Percentiles rank a stretch among this genome's conserved stretches.
These are phyloP conservation scores for Populus euphratica DNA, from an alignment of 345 rosid species.

Conservation along the genomic window DNA sequence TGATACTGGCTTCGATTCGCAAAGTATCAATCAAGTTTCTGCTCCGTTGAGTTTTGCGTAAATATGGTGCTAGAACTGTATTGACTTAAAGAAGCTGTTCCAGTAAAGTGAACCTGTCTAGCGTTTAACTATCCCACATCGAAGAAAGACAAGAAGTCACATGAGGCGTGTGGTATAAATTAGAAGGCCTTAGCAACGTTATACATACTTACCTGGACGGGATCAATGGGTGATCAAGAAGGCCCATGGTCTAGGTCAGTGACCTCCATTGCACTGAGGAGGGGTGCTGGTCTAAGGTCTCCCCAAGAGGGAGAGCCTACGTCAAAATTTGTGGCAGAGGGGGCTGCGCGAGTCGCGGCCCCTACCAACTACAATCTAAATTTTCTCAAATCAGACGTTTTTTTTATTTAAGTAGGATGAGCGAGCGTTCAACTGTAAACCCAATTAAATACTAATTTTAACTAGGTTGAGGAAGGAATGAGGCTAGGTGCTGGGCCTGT, in stretches of 20 bases:
- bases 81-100: no score
- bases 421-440: no score
- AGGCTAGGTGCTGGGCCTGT: no score
- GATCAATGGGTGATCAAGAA: constrained; percentile 21
- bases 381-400: no score
- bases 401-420: no score
- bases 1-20: no score
- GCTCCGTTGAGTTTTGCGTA: no score
- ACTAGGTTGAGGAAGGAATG: no score
- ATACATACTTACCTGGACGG: constrained; percentile 27
- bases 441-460: no score
- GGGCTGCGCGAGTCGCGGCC: constrained; percentile 24
- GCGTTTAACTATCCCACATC: constrained; percentile 10
- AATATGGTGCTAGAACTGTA: no score
- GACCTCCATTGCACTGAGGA: constrained; percentile 19
- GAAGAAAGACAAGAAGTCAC: neutral
- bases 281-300: constrained; percentile 26
- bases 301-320: constrained; percentile 26
- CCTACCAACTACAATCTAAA: neutral
- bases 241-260: constrained; percentile 16
- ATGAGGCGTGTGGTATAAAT: neutral
- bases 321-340: constrained; percentile 35
- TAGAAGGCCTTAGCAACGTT: neutral
- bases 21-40: no score
- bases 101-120: neutral